A percentile compares a stretch with the other conserved stretches of the same genome.
These are phyloP conservation scores for Aspergillus quadricinctus DNA, from an alignment of 2,329 filamentous ascomycete genomes.

Conservation along the genomic window DNA sequence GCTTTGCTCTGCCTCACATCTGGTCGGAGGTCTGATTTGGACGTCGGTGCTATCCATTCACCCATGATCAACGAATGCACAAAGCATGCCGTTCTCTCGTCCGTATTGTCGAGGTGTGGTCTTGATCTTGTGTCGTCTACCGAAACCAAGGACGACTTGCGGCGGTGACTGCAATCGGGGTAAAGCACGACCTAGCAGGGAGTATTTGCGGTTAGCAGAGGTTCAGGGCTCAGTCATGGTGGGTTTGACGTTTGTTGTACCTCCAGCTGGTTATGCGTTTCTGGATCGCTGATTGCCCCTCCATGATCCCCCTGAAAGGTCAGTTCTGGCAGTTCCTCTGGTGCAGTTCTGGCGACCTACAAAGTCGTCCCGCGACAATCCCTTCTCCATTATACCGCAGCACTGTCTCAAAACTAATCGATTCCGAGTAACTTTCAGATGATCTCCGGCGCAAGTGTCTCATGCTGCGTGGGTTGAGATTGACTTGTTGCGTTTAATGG, in stretches of 20 bases:
- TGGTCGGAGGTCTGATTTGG: conserved; percentile 4
- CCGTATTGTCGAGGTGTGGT: conserved; percentile 31
- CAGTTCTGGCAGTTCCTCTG: conserved; percentile 1
- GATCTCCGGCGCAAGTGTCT: not conserved
- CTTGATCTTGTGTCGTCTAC: conserved; percentile 37
- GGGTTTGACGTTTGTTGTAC: conserved; percentile 15
- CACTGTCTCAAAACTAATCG: not conserved
- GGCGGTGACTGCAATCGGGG: conserved; percentile 48
- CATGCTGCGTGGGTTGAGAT: conserved; percentile 1
- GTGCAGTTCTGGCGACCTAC: conserved; percentile 16
- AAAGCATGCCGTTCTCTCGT: conserved; percentile 53
- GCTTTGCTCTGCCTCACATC: not conserved
- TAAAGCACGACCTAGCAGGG: conserved; percentile 54
- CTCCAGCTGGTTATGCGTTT: conserved; percentile 34
- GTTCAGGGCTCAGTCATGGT: not conserved
- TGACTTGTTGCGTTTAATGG: conserved; percentile 1
- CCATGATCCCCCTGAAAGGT: conserved; percentile 22
- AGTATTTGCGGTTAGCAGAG: not conserved
- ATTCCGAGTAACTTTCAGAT: not conserved
- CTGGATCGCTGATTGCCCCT: conserved; percentile 31
- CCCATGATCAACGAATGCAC: conserved; percentile 55
- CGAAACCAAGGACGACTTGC: conserved; percentile 57
- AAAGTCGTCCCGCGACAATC: conserved; percentile 7
- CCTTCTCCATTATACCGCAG: conserved; percentile 2
- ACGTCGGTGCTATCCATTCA: conserved; percentile 25